Evolutionary conservation across 2,329 filamentous ascomycete genomes (phyloP).

Genomic region (Sordariomycetes sp.): DNA sequence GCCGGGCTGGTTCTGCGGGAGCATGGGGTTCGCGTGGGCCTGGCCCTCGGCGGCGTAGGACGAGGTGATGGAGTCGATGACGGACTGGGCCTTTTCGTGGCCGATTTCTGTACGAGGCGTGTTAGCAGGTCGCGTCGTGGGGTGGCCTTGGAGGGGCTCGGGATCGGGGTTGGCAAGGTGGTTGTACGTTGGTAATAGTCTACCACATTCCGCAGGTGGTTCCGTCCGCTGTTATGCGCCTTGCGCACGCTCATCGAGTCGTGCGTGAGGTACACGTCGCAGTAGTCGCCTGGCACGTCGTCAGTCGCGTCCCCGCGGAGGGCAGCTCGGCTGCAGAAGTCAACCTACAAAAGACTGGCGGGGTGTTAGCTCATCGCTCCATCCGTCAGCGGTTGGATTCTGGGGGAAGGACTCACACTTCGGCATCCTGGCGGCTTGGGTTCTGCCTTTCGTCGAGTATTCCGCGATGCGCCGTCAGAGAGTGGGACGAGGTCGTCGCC

Average conservation of each 20-base stretch:
- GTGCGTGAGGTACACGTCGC: conserved; percentile 99
- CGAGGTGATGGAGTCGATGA: conserved; percentile 94
- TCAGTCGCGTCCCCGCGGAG: conserved; percentile 12
- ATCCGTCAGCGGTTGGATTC: conserved; percentile 4
- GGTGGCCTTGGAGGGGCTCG: neutral
- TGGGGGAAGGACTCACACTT: conserved; percentile 55
- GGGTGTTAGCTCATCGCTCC: conserved; percentile 20
- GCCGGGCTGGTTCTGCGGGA: conserved; percentile 53
- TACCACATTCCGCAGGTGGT: conserved; percentile 93
- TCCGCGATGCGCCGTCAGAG: neutral
- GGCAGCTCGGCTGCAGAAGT: conserved; percentile 5
- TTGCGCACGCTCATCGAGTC: conserved; percentile 99
- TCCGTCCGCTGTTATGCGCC: conserved; percentile 91
- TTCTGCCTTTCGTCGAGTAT: neutral
- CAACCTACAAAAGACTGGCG: conserved; percentile 16
- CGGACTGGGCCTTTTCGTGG: conserved; percentile 94
- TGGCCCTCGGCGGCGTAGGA: conserved; percentile 94
- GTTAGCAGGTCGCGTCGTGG: conserved; percentile 1
- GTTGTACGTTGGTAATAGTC: conserved; percentile 89
- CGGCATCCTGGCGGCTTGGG: conserved; percentile 47
- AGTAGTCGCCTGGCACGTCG: conserved; percentile 62
- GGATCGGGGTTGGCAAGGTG: neutral
- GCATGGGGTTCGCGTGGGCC: conserved; percentile 72
- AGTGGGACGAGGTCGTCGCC: neutral
- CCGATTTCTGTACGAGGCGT: conserved; percentile 64